Base-by-base conservation (phyloP, 2,329 filamentous ascomycete genomes). In the Neonectria coccinea region DNA sequence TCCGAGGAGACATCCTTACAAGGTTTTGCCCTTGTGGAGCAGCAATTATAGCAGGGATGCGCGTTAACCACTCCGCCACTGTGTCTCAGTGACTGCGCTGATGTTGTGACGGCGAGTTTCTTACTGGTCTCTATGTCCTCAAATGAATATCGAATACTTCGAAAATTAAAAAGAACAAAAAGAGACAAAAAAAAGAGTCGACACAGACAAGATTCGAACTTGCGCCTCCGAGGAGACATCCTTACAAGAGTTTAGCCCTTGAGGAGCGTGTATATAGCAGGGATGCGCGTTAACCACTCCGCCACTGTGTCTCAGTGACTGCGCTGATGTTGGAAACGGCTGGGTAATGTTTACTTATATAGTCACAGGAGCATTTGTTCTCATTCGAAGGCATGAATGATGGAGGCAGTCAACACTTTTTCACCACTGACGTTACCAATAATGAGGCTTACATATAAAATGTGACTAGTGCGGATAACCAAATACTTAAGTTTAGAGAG, bases 41-140 rank as follows among this genome's bases (percentile, higher is more conserved):
- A 31, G 29, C 5, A 33, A 16, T 11, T 14, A 29, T 42, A 54
- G 51, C 51, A 54, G 51, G 33, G 51, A 16, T n/a, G 31, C 27
- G 51, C 51, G 33, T 54, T 54, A 54, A 54, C 51, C 51, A 39
- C 51, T 54, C 51, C 39, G 39, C 39, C 51, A 54, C 20, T 25
- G 18, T 54, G 51, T 41, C 33, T 41, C 39, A 18, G 39, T 41
- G 39, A 41, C 39, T 41, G 39, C 39, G 39, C 39, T 41, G 39
- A n/a, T 41, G 39, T 41, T 22, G 22, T 4, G 4, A 3, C 20
- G 20, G 20, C 20, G 20, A 20, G 20, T 20, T 20, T 20, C 20
- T 20, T 20, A 20, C 20, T 20, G 20, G 20, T 20, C 20, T 20
- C 20, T 20, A 20, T 20, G 20, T 20, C 20, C 20, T 20, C 20